These are phyloP conservation scores for Lophium mytilinum DNA, from an alignment of 495 filamentous ascomycete genomes.

Conservation along the genomic window DNA sequence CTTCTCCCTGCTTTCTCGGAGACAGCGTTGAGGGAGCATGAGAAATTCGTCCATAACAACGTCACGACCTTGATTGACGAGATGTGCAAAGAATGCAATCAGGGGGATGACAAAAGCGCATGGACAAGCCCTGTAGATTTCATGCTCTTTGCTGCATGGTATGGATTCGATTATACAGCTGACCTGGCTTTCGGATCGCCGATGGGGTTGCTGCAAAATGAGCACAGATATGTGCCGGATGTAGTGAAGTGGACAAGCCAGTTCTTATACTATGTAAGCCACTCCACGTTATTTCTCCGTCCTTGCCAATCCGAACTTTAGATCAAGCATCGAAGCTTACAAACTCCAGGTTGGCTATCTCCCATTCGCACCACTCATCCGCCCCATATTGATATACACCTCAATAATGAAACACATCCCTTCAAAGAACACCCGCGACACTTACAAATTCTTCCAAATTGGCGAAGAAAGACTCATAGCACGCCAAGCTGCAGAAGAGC, in stretches of 20 bases:
- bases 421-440: constrained; percentile 11
- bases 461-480: neutral
- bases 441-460: constrained; percentile 7
- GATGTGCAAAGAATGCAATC: constrained; percentile 14
- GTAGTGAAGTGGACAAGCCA: constrained; percentile 38
- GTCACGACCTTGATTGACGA: constrained; percentile 7
- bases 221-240: constrained; percentile 30
- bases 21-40: constrained; percentile 10
- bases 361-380: constrained; percentile 12
- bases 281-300: neutral
- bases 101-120: neutral
- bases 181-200: constrained; percentile 21
- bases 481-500: neutral
- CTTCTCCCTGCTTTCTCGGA: constrained; percentile 18
- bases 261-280: constrained; percentile 16
- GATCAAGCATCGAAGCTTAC: neutral
- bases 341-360: constrained; percentile 15
- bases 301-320: neutral
- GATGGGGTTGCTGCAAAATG: constrained; percentile 22
- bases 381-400: constrained; percentile 15
- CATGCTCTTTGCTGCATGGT: constrained; percentile 16
- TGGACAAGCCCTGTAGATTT: constrained; percentile 18
- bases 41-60: constrained; percentile 14
- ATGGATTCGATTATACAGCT: constrained; percentile 28
- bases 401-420: constrained; percentile 8